Evolutionary conservation across 2,329 filamentous ascomycete genomes (phyloP), one percentile per base, ranked within the genome.

Genomic region (Cadophora gregata): DNA sequence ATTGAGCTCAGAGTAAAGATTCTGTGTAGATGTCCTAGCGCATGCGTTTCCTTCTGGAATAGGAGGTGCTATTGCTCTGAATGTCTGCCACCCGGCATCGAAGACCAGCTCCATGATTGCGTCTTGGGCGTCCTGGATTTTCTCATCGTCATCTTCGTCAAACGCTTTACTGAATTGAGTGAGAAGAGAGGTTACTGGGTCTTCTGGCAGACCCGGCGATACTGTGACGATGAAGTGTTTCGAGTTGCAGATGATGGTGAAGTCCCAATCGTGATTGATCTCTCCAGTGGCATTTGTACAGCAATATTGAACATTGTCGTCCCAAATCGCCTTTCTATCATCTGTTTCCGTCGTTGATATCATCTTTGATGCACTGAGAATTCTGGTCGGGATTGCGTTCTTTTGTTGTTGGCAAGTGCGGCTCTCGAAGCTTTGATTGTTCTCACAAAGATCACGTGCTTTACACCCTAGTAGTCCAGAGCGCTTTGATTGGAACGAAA

Each of bases 201-300:
- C 67, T 38, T 65, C 55, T 59, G 62, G 55, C 61, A 61, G 58
- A 45, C 61, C 47, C 45, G 64, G 55, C 16, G 48, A 67, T 58
- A 69, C 62, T 69, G 64, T 67, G 42, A 69, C 51, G 31, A 69
- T 47, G 25, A 69, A 63, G 62, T 61, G n/a, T 59, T 63, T 69
- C 62, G 45, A 56, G 64, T 69, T 67, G 38, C 38, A 62, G 38
- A 62, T 14, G 12, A 69, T 55, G 9, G 47, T 59, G 47, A 69
- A 67, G 50, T 67, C 64, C 58, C 47, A 61, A 33, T 50, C 56
- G 62, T 67, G 64, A 59, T 50, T 31, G 62, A 59, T 56, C 66
- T 69, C 67, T 63, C 61, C 62, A 53, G 53, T 38, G 29, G 51
- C 59, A 55, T 36, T 27, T 64, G 51, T 60, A 61, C 36, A 60